Evolutionary conservation across 495 filamentous ascomycete species (phyloP).

Genomic region (Hyaloscypha finlandica): DNA sequence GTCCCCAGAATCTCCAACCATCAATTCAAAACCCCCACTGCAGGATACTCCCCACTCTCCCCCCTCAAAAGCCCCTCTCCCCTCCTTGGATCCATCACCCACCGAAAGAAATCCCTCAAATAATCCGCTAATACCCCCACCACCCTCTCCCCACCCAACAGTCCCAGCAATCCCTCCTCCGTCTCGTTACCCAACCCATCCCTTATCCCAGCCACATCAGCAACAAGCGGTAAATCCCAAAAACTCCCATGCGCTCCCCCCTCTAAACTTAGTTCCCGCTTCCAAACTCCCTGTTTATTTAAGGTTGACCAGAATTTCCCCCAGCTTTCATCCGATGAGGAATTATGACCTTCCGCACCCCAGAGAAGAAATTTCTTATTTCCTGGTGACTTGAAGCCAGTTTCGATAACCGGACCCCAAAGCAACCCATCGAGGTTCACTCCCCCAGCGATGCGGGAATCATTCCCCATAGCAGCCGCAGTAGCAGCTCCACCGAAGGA

Average conservation of each 20-base stretch:
- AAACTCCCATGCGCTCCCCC: slow-evolving; percentile 33
- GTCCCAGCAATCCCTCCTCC: no score
- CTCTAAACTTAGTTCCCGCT: slow-evolving; percentile 28
- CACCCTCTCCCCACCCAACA: no score
- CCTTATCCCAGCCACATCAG: background rate
- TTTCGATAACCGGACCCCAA: background rate
- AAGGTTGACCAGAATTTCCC: slow-evolving; percentile 16
- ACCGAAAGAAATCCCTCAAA: no score
- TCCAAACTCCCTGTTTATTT: slow-evolving; percentile 27
- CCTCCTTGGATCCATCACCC: no score
- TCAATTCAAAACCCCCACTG: no score
- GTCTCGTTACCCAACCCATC: no score
- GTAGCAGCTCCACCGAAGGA: background rate
- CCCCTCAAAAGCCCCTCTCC: no score
- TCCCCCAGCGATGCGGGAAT: background rate
- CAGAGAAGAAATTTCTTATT: background rate
- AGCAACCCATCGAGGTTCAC: background rate
- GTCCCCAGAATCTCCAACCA: no score
- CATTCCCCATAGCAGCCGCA: background rate
- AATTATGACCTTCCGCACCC: background rate
- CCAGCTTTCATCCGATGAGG: slow-evolving; percentile 20
- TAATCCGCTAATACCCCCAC: no score
- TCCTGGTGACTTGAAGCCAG: background rate
- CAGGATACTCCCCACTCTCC: no score
- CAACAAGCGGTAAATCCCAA: slow-evolving; percentile 35